Base-by-base conservation (phyloP, 768 basidiomycete genomes). In the Amanita phalloides region DNA sequence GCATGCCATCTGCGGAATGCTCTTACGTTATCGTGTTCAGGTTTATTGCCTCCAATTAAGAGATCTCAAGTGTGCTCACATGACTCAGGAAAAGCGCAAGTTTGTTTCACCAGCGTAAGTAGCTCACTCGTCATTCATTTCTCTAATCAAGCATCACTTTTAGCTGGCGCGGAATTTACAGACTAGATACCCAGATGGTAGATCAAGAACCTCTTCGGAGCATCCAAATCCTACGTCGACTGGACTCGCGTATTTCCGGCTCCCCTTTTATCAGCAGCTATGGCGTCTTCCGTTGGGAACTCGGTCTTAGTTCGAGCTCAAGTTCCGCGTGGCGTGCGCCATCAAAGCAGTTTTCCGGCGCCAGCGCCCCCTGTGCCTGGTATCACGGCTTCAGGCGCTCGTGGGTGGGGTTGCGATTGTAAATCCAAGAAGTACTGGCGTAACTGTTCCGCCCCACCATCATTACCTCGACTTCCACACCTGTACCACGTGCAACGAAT, bases 131-230 rank as follows among this genome's bases (percentile, higher is more conserved):
- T 32, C 28, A 45, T 51, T 45, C 11, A 44, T 45, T 25, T 56
- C n/a, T 4, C 33, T 49, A 13, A 48, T 44, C 17, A 33, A n/a
- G 21, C 3, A 26, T 23, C 21, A 45, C 49, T 23, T 56, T 23
- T 56, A 88, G 81, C 75, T 96, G 20, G 88, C 90, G 1, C n/a
- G 70, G 76, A 6, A 68, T 84, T 4, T 98, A 95, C 62, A 75
- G 90, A 17, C 79, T 97, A 63, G 86, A 90, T 54, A 81, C 85
- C 0, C 79, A 87, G 58, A 81, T 92, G 71, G 79, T 99, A 17
- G 95, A 97, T 63, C 86, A 87, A 59, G 95, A 96, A 58, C 95
- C 95, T 0, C 77, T 87, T 60, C 73, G 90, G 45, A 82, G 90
- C 57, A 86, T 95, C 1, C 86, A 90, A 61, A 77, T 96, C 45